Evolutionary conservation across 2,329 filamentous ascomycete species (phyloP), one percentile per base, ranked within the genome.

Genomic region (Ascochyta lentis): DNA sequence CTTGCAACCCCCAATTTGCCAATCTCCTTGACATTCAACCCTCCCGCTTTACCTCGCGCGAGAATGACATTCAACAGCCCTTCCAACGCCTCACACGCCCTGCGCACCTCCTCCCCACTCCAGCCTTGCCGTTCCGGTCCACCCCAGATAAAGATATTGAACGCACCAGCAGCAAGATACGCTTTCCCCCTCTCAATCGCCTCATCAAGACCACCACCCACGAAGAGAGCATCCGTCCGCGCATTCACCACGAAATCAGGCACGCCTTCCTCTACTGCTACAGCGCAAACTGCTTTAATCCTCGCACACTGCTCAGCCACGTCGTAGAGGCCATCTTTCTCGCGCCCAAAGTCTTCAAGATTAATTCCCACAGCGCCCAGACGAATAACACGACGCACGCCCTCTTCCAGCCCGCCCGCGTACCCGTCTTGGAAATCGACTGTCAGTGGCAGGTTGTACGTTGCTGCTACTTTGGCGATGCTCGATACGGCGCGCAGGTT

Each of bases 381-480:
- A 3, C 76, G 67, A n/a, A 87, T 78, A 1, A 81, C 75, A 2
- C 65, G 66, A 6, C 70, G 67, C 2, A 86, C 74, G 0, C 77
- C 80, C 4, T 80, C 76, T 5, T 74, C 78, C 2, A 85, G 76
- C 19, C 78, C 2, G 80, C 81, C 6, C 63, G 27, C 69, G 58
- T 86, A 88, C 0, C 85, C 86, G 62, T 88, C 85, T 68, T 87
- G 84, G 2, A 87, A 67, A 63, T 88, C 86, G 5, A 81, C 83
- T 0, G 81, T 83, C 0, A 88, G 68, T 0, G 84, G 83, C 2
- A 83, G 72, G 6, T 75, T 71, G 34, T 76, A 71, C 12, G 73
- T 63, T 10, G 66, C 66, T 12, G 78, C 78, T 4, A 82, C 68
- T 2, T 74, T 69, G 0, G 79, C 79, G 52, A 88, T 78, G 10